Evolutionary conservation across 2,329 filamentous ascomycete species (phyloP).

Genomic region (Colletotrichum nymphaeae): DNA sequence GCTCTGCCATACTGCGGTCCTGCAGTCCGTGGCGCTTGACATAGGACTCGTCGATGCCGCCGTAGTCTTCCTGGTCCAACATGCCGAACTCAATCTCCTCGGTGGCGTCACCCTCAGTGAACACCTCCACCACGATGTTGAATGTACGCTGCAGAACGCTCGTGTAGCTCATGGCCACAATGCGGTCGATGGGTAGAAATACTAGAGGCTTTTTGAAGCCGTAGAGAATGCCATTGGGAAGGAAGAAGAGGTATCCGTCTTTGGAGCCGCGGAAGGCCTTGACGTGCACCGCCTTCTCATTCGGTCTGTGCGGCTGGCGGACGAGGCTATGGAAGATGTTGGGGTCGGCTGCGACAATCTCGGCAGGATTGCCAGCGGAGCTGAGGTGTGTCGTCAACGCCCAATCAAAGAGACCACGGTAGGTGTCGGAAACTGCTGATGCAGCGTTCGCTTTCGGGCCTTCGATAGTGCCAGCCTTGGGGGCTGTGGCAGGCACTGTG

Average conservation of each 20-base stretch:
- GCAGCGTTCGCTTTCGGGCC: conserved; percentile 63
- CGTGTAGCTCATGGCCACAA: conserved; percentile 74
- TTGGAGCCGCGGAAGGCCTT: conserved; percentile 76
- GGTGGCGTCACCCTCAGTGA: conserved; percentile 58
- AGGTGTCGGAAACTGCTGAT: conserved; percentile 67
- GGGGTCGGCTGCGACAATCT: conserved; percentile 65
- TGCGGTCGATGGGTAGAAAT: conserved; percentile 71
- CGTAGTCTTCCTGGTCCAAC: conserved; percentile 77
- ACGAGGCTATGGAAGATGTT: conserved; percentile 68
- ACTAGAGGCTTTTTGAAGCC: conserved; percentile 77
- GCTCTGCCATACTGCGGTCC: conserved; percentile 76
- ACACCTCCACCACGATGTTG: conserved; percentile 73
- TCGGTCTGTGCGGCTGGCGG: conserved; percentile 68
- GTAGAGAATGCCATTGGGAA: conserved; percentile 75
- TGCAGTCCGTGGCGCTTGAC: conserved; percentile 70
- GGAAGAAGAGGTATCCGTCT: conserved; percentile 75
- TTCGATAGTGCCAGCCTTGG: conserved; percentile 68
- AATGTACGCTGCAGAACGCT: conserved; percentile 76
- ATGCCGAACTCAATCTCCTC: conserved; percentile 76
- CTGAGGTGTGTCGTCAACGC: conserved; percentile 65
- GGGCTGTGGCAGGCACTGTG: conserved; percentile 68
- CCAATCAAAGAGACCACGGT: conserved; percentile 70
- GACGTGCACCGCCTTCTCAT: conserved; percentile 73
- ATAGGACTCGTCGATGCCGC: conserved; percentile 71
- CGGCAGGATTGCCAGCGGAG: conserved; percentile 57